Conservation (phyloP, 73 alveolate genomes). For the Paramecium caudatum region DNA sequence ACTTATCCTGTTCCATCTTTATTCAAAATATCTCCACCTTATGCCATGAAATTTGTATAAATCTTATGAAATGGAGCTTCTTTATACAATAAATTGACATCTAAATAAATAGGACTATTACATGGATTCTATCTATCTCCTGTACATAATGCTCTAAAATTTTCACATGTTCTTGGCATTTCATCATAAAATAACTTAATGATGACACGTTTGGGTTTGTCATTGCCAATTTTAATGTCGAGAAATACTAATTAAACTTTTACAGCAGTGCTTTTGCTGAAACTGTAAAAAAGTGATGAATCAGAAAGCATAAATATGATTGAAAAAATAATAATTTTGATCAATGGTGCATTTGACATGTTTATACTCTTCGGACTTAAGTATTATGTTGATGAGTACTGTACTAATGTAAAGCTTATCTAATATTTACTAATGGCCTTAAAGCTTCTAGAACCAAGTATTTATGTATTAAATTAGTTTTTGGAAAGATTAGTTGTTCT, state of each 20-base stretch:
- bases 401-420: not conserved
- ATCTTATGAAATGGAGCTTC: slow-evolving; percentile 86
- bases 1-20: slow-evolving; percentile 62
- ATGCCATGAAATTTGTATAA: slow-evolving; percentile 88
- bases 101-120: slow-evolving; percentile 54
- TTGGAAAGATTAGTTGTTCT: not conserved
- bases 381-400: not conserved
- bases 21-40: slow-evolving; percentile 77
- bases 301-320: slow-evolving; percentile 53
- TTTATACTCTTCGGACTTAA: not conserved
- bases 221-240: slow-evolving; percentile 38
- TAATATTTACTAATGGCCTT: not conserved
- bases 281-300: slow-evolving; percentile 49
- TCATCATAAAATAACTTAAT: slow-evolving; percentile 86
- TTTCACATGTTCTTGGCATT: slow-evolving; percentile 92
- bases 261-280: slow-evolving; percentile 6
- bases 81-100: slow-evolving; percentile 83
- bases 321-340: no score
- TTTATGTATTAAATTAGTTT: not conserved
- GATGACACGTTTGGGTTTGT: slow-evolving; percentile 77
- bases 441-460: not conserved
- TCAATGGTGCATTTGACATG: not conserved
- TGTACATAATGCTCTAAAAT: slow-evolving; percentile 94
- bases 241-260: slow-evolving; percentile 36
- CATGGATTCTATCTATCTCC: slow-evolving; percentile 85